phyloP scores from a whole-genome alignment of 2,329 filamentous ascomycete genomes.

The Rutstroemia sydowiana region DNA sequence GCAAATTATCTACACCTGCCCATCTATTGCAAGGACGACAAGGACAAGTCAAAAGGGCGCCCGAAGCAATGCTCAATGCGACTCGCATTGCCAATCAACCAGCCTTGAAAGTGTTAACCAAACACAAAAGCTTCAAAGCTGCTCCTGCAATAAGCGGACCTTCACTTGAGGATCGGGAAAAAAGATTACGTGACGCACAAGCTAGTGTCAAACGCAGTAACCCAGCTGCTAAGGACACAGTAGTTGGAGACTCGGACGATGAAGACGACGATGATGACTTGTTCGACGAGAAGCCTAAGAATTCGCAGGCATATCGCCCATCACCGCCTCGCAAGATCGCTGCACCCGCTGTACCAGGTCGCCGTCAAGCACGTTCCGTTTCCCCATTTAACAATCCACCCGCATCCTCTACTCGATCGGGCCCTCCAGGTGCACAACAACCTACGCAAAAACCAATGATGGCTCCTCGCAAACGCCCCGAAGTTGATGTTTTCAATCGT shows the following conservation, averaged over 20 bases:
- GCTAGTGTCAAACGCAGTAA: constrained; percentile 11
- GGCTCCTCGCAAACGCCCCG: background rate
- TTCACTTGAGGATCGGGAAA: constrained; percentile 33
- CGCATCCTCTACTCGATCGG: too few relatives aligned
- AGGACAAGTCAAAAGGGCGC: constrained; percentile 39
- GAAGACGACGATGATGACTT: constrained; percentile 18
- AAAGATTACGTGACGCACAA: constrained; percentile 21
- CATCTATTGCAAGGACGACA: constrained; percentile 30
- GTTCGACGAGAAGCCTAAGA: constrained; percentile 16
- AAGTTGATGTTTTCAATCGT: constrained; percentile 10
- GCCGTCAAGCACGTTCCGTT: background rate
- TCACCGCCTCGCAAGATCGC: constrained; percentile 5
- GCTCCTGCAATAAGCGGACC: constrained; percentile 13
- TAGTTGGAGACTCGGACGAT: constrained; percentile 23
- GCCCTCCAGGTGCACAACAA: background rate
- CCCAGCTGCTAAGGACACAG: constrained; percentile 10
- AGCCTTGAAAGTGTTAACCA: constrained; percentile 30
- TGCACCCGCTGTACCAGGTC: background rate
- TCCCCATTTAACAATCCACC: background rate
- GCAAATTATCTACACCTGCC: constrained; percentile 37
- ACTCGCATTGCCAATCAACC: constrained; percentile 38
- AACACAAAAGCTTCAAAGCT: constrained; percentile 18
- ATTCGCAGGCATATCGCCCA: background rate
- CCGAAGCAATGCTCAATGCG: constrained; percentile 47
- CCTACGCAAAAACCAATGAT: constrained; percentile 2